These are phyloP conservation scores for Scedosporium dehoogii DNA, from an alignment of 2,329 filamentous ascomycete species.

Conservation along the genomic window DNA sequence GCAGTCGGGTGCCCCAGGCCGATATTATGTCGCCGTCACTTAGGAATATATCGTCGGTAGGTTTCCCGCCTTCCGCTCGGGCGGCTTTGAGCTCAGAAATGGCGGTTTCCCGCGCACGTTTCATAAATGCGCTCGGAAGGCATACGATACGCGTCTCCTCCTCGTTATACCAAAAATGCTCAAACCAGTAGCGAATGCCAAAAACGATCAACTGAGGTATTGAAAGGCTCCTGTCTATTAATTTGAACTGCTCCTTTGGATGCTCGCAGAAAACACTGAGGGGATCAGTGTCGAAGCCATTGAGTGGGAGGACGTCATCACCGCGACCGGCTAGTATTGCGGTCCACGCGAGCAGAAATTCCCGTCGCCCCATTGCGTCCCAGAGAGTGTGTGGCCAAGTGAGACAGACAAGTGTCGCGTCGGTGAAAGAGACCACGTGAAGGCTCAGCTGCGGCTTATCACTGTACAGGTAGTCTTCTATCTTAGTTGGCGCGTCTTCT, in stretches of 20 bases:
- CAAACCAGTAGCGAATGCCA: slow-evolving; percentile 16
- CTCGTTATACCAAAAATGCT: neutral
- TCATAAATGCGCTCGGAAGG: slow-evolving; percentile 23
- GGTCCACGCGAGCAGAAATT: slow-evolving; percentile 35
- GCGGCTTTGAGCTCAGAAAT: slow-evolving; percentile 5
- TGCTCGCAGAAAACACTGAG: neutral
- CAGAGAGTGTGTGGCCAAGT: slow-evolving; percentile 36
- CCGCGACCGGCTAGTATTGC: slow-evolving; percentile 31
- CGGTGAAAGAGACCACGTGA: slow-evolving; percentile 35
- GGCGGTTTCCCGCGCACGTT: slow-evolving; percentile 19
- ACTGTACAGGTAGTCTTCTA: slow-evolving; percentile 28
- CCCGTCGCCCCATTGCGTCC: slow-evolving; percentile 32
- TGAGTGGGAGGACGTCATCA: slow-evolving; percentile 25
- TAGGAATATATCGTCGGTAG: slow-evolving; percentile 25
- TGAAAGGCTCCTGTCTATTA: slow-evolving; percentile 14
- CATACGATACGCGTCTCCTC: slow-evolving; percentile 19
- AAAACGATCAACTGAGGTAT: slow-evolving; percentile 21
- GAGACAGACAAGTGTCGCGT: slow-evolving; percentile 38
- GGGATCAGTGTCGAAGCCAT: slow-evolving; percentile 3
- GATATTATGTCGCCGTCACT: slow-evolving; percentile 36
- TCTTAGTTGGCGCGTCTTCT: slow-evolving; percentile 10
- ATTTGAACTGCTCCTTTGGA: neutral
- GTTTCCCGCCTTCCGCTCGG: neutral
- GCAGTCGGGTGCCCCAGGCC: slow-evolving; percentile 25
- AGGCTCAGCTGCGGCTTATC: slow-evolving; percentile 36